Evolutionary conservation across 805 yeast species (phyloP), one percentile per base, ranked within the genome.

Genomic region (Suhomyces tanzawaensis): DNA sequence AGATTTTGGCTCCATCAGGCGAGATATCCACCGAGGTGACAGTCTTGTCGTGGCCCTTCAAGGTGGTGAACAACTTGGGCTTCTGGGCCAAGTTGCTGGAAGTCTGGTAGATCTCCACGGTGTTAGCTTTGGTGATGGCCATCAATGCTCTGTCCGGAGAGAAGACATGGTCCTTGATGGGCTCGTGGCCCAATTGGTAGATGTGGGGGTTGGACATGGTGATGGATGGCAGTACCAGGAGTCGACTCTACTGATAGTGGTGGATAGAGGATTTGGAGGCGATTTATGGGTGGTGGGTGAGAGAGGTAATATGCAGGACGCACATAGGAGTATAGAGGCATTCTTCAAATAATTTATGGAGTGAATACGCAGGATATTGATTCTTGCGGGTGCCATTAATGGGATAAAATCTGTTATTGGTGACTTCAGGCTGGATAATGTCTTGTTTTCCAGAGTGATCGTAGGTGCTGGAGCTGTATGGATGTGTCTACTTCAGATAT

Each of bases 11-110:
- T 33, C 96, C 96, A 48, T 85, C 87, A 24, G 74, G 64, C 26
- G 96, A 84, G 52, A 95, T 82, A 60, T 93, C 99, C 27, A 93
- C 87, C 0, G 97, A 90, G 12, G 99, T 93, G 33, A 93, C 90
- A 3, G 90, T 79, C 61, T 91, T 90, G 62, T 91, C 97, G 60
- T 91, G 98, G 48, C 88, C 95, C 31, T 74, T 66, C 53, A 91
- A 74, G 4, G 75, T 74, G 12, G 93, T 73, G 40, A 86, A 64
- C 42, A 85, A 70, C 41, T 69, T 67, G 16, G 95, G 91, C 37
- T 70, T 71, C 32, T 52, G 37, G 14, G 8, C 18, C 23, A 33
- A 24, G 36, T 53, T 51, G 25, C 71, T 64, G 15, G 79, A 64
- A 35, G 83, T 69, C 49, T 72, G 71, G 66, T 83, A 90, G 42